Conservation (phyloP, 2,329 filamentous ascomycete genomes). For the Aspergillus alliaceus region DNA sequence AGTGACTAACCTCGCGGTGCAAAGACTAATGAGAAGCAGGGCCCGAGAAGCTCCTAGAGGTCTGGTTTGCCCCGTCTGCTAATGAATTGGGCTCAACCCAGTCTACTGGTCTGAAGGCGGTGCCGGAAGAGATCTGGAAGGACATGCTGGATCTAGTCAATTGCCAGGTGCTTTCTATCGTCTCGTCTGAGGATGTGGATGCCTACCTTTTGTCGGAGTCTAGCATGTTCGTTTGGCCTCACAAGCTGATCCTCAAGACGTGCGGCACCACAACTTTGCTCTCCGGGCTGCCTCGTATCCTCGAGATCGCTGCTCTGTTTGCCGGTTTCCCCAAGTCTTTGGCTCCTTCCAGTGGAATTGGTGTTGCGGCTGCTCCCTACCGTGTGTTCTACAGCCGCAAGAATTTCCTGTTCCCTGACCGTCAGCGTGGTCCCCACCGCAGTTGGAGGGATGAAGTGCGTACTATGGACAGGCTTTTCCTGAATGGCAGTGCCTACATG, state of each 20-base stretch:
- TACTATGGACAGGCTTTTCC: slow-evolving; percentile 87
- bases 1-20: too few relatives aligned
- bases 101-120: slow-evolving; percentile 79
- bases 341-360: slow-evolving; percentile 64
- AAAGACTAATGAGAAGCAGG: slow-evolving; percentile 50
- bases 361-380: slow-evolving; percentile 81
- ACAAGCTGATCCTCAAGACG: slow-evolving; percentile 98
- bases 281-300: slow-evolving; percentile 81
- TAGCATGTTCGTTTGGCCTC: slow-evolving; percentile 99
- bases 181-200: slow-evolving; percentile 91
- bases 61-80: slow-evolving; percentile 90
- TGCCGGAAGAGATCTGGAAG: slow-evolving; percentile 84
- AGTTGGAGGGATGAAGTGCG: slow-evolving; percentile 98
- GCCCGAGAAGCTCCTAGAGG: slow-evolving; percentile 95
- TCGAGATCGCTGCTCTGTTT: slow-evolving; percentile 84
- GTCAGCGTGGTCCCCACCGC: slow-evolving; percentile 88
- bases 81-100: slow-evolving; percentile 66
- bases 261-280: slow-evolving; percentile 95
- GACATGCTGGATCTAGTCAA: slow-evolving; percentile 97
- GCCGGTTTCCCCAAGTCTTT: slow-evolving; percentile 87
- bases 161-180: slow-evolving; percentile 93
- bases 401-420: slow-evolving; percentile 95
- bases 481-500: slow-evolving; percentile 95
- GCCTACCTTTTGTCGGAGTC: slow-evolving; percentile 97
- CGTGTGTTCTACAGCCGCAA: slow-evolving; percentile 98